Base-by-base conservation (phyloP, 192 early-diverging fungal genomes). In the Coemansia sp. region DNA sequence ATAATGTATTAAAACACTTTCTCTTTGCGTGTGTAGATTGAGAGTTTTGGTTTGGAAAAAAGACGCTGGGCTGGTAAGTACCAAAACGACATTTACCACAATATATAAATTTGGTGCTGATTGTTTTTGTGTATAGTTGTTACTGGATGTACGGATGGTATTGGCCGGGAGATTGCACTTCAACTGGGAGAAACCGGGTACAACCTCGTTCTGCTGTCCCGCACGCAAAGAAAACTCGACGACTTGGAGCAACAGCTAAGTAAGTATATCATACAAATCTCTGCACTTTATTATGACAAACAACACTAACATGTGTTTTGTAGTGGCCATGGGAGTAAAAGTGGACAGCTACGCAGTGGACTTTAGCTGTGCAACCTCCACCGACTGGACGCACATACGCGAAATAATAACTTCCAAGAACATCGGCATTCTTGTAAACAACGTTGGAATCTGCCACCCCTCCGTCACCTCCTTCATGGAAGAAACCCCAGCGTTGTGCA, bases 131-230 rank as follows among this genome's bases (percentile, higher is more conserved):
- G 48, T 56, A 27, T 79, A 79, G 76, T 98, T 57, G 86, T 98
- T 12, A 98, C 96, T 27, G 96, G 96, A 59, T 94, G 93, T 20
- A 93, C 94, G 12, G 96, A 96, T 69, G 96, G 95, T 26, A 96
- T 98, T 76, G 96, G 96, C 37, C 92, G 88, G 62, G 92, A 96
- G 73, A 92, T 96, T 57, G 94, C 94, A 5, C 72, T 86, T 19
- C 93, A 98, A 75, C 80, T 98, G 23, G 93, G 92, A 4, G 74
- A 88, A 47, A 79, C 83, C n/a, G 89, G 88, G 43, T 87, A 93
- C 74, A 95, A 97, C 61, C 49, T 97, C 18, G 71, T 94, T 22
- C 69, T 98, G 13, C 73, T 96, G 20, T 89, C 92, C 10, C 89
- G 96, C 49, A 94, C 89, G 38, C 75, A 83, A 62, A 77, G 79